Evolutionary conservation across 164 flowering plant genomes (phyloP), one percentile per base, ranked within the genome.

Genomic region (Cinnamomum micranthum): DNA sequence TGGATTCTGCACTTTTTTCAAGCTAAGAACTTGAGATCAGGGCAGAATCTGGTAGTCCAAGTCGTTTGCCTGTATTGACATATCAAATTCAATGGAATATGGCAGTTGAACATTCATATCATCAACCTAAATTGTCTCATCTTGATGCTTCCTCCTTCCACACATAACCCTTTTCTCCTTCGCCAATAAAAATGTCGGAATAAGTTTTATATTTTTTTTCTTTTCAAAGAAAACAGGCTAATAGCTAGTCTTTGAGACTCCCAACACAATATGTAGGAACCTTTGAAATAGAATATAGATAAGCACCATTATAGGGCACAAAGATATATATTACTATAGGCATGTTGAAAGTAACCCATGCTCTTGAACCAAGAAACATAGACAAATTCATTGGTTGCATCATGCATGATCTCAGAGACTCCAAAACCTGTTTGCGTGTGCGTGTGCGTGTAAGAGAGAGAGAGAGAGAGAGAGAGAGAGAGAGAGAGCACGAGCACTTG

Each of bases 261-360:
- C 59, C 69, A 64, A 41, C 66, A 33, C 75, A 14, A 73, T 64
- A 11, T 41, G 23, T 58, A 63, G 28, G 59, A 24, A 24, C 52
- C 74, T 55, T 31, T 59, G 35, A 28, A 71, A 35, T 73, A 73
- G 68, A 73, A 63, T 62, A 73, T 35, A 2, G 23, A 47, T 73
- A 63, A 59, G 69, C 69, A 50, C 69, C 59, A 73, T 73, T 64
- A 63, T 73, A 63, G 58, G 75, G 35, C 33, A 19, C 69, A 64
- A 25, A 63, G 47, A 7, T 31, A 31, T 66, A 28, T 27, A 31
- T 6, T 66, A 31, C 2, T 66, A 4, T 14, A 55, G 17, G 20
- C 17, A 14, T 55, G 6, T 5, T 17, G 60, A 67, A 67, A 67
- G 70, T 20, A 13, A 10, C 70, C n/a, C 70, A 33, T 17, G 22